Evolutionary conservation across 306 rosid genomes (phyloP), one percentile per base, ranked within the genome.

Genomic region (Betula pendula): DNA sequence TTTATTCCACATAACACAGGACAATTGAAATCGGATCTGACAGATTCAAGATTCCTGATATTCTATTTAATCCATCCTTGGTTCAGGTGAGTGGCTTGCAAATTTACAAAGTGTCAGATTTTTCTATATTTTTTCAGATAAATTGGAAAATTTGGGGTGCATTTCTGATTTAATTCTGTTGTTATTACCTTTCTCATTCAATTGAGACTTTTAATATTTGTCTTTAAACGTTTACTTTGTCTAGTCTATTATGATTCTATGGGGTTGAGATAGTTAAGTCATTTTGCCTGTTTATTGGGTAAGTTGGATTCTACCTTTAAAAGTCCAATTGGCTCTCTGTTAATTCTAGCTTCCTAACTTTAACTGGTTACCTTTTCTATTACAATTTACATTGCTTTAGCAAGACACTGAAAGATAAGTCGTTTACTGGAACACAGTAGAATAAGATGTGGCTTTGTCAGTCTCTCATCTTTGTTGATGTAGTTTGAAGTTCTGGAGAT

Each of bases 11-110:
- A 15, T 83, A 8, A 72, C 12, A 5, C 82, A 96, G 99, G 90
- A 96, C 98, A 55, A 89, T 96, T 84, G 99, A 96, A 85, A 91
- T 96, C 45, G 99, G 99, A 77, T 80, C 99, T 20, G 99, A 92
- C 85, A 90, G 97, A 86, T 96, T 96, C 89, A 96, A 96, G 91
- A 89, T 88, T 79, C 99, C 99, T 27, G 99, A 96, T 85, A 83
- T 96, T 79, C 90, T 96, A 68, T 96, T 96, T 84, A 96, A 91
- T 77, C 98, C 98, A 16, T 87, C 93, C 55, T 76, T 96, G 66
- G 97, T 67, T 72, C 94, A 89, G 98, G 99, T 92, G 77, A 75
- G 86, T 58, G 50, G 71, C 44, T 45, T 70, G 74, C 75, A 31
- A 77, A 75, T 31, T 11, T 47, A 55, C 14, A 62, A 29, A 73